Evolutionary conservation across 2,329 filamentous ascomycete species (phyloP).

Genomic region (Coniochaeta pulveracea): DNA sequence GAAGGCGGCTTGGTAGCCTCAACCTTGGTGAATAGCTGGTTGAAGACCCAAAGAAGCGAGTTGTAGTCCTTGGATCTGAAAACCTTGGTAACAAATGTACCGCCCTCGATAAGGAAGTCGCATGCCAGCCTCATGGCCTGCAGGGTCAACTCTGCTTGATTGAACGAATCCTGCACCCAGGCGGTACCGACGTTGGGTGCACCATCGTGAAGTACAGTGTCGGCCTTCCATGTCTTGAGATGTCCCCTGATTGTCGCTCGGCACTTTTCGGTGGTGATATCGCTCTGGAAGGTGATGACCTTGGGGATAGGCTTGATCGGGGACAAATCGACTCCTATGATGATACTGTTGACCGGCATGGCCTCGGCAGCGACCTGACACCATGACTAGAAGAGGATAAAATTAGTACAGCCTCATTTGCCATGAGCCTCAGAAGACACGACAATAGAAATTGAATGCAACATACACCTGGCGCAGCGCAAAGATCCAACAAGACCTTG

Average conservation of each 20-base stretch:
- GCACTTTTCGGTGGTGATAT: constrained; percentile 96
- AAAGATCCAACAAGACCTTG: constrained; percentile 93
- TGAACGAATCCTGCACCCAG: constrained; percentile 97
- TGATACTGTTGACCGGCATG: constrained; percentile 83
- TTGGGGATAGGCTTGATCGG: constrained; percentile 94
- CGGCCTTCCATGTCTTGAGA: constrained; percentile 91
- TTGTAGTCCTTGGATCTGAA: constrained; percentile 98
- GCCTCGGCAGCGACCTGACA: constrained; percentile 92
- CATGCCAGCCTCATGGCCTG: constrained; percentile 89
- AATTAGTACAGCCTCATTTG: no score
- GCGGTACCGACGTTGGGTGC: constrained; percentile 96
- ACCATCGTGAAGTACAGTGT: constrained; percentile 91
- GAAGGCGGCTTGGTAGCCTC: constrained; percentile 96
- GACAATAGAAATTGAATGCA: neutral
- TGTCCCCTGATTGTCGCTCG: constrained; percentile 80
- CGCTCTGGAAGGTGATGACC: constrained; percentile 91
- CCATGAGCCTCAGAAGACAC: neutral
- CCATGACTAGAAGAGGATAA: constrained; percentile 79
- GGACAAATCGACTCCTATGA: constrained; percentile 85
- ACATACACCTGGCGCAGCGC: constrained; percentile 82
- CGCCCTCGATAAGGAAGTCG: constrained; percentile 80
- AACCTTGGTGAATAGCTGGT: constrained; percentile 89
- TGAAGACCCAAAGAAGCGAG: constrained; percentile 90
- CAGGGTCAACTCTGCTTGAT: constrained; percentile 84
- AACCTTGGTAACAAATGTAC: constrained; percentile 93